phyloP scores from a whole-genome alignment of 1,284 basidiomycete genomes.

The Tylopilus sp. region DNA sequence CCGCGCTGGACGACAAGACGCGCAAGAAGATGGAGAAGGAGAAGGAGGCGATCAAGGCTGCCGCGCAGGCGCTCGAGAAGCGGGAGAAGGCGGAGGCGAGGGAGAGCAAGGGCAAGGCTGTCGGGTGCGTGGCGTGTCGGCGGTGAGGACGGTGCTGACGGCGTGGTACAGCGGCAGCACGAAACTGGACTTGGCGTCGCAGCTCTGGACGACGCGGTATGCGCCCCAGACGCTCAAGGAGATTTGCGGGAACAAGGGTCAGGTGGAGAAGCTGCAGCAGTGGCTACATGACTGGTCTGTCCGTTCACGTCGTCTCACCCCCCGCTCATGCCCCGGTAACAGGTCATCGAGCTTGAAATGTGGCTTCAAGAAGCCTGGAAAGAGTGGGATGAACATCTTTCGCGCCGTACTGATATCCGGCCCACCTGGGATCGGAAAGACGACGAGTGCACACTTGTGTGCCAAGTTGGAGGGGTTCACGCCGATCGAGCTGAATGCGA shows the following conservation, averaged over 20 bases:
- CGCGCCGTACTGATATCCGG: slow-evolving; percentile 91
- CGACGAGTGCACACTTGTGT: slow-evolving; percentile 91
- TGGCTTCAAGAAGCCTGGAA: slow-evolving; percentile 93
- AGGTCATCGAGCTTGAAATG: slow-evolving; percentile 75
- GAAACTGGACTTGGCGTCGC: slow-evolving; percentile 50
- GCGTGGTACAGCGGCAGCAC: slow-evolving; percentile 9
- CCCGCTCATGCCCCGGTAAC: not conserved
- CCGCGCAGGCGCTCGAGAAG: slow-evolving; percentile 75
- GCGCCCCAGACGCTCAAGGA: slow-evolving; percentile 87
- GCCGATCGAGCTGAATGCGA: slow-evolving; percentile 94
- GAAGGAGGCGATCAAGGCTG: slow-evolving; percentile 67
- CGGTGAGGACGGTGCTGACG: not conserved
- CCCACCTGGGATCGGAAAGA: slow-evolving; percentile 97
- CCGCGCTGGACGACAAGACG: slow-evolving; percentile 72
- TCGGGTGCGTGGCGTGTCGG: slow-evolving; percentile 15
- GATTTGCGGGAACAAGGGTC: slow-evolving; percentile 92
- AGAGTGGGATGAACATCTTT: slow-evolving; percentile 83
- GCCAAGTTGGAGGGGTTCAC: slow-evolving; percentile 88
- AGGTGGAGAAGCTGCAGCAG: slow-evolving; percentile 82
- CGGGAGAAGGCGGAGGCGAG: slow-evolving; percentile 55
- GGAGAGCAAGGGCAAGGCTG: slow-evolving; percentile 3
- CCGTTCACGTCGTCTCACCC: not conserved
- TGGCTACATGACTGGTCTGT: slow-evolving; percentile 89
- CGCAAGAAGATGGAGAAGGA: slow-evolving; percentile 84
- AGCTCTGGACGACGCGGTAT: slow-evolving; percentile 96